Evolutionary conservation across 257 asterid genomes (phyloP).

Genomic region (Petunia secreta): DNA sequence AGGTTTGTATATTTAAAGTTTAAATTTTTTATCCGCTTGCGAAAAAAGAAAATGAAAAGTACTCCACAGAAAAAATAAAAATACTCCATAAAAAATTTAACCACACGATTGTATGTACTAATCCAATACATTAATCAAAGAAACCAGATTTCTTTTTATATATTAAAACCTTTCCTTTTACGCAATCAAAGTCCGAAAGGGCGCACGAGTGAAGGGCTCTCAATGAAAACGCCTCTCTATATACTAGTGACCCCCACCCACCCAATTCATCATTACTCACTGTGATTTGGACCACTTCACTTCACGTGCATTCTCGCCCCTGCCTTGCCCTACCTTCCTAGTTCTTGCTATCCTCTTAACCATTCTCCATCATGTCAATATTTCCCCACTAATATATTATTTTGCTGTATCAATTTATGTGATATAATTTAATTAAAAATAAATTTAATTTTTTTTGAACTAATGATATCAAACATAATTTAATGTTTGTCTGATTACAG

Average conservation of each 20-base stretch:
- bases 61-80: background rate
- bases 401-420: no score
- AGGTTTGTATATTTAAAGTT: no score
- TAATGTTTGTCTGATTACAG: no score
- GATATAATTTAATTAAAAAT: no score
- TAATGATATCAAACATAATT: no score
- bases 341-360: background rate
- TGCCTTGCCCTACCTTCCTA: background rate
- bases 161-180: background rate
- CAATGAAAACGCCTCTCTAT: background rate
- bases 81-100: background rate
- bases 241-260: background rate
- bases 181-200: constrained; percentile 13
- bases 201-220: constrained; percentile 4
- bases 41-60: background rate
- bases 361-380: background rate
- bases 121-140: no score
- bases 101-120: no score
- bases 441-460: no score
- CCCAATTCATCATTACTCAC: background rate
- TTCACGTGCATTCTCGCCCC: background rate
- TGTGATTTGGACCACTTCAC: constrained; percentile 1
- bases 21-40: no score
- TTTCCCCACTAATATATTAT: no score
- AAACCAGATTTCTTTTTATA: background rate